Evolutionary conservation across 208 protist genomes (phyloP), one percentile per base, ranked within the genome.

Genomic region (Trypanosoma avium): DNA sequence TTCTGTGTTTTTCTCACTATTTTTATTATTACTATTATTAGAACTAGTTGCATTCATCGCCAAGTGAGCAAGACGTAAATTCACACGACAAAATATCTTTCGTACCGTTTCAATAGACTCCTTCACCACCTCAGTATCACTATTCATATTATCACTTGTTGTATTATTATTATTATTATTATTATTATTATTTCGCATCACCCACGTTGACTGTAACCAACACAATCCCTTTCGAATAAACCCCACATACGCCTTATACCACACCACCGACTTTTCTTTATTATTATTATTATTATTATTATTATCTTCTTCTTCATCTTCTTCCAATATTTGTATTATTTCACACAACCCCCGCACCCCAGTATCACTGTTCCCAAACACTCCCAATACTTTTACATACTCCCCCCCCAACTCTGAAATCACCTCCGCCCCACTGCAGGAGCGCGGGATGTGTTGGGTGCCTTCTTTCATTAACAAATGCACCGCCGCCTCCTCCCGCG

Each of bases 351-450:
- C n/a, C n/a, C n/a, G n/a, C n/a, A n/a, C n/a, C n/a, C n/a, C n/a
- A n/a, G n/a, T n/a, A n/a, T n/a, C n/a, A n/a, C n/a, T n/a, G 32
- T 52, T 47, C 30, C 58, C 42, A 59, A 67, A 73, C 15, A 10
- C 24, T 30, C 4, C 53, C 26, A 62, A 52, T 24, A 60, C 33
- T 3, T 35, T 0, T 15, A 75, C 40, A 2, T 68, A 13, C n/a
- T 55, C 54, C 17, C 32, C 38, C 8, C 22, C 4, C 49, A 75
- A 50, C 7, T 68, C 69, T 12, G 33, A 24, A 9, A 36, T 61
- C 42, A 67, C 53, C 9, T 60, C 47, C 4, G 29, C 33, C 36
- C 32, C 59, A 21, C 49, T 49, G n/a, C 35, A 52, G 5, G 60
- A 32, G 17, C 56, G 46, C 24, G 53, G 40, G 17, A 26, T 61